These are phyloP conservation scores for Arabidopsis lyrata DNA, from an alignment of 441 rosid species.

Conservation along the genomic window DNA sequence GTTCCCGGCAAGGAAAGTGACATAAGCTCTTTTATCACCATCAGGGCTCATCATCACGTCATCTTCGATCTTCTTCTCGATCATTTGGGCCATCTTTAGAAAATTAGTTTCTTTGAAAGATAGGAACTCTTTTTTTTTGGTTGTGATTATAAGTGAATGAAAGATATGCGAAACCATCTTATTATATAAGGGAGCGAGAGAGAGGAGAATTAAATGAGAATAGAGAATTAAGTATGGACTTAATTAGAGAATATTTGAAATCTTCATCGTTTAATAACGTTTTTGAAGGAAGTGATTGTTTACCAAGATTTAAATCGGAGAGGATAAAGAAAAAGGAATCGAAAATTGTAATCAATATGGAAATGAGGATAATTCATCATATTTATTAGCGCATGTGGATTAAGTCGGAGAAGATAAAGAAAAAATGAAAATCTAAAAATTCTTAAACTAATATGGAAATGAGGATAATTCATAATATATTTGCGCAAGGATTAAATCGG, in stretches of 20 bases:
- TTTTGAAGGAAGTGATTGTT: background rate
- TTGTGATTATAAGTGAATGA: background rate
- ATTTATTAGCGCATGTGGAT: background rate
- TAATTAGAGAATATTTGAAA: background rate
- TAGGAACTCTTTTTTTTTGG: background rate
- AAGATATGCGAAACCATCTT: background rate
- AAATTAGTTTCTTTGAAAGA: background rate
- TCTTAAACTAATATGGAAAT: background rate
- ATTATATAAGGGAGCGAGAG: conserved; percentile 1
- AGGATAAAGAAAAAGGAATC: background rate
- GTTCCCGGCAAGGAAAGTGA: conserved; percentile 77
- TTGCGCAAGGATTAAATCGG: background rate
- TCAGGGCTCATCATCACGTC: background rate
- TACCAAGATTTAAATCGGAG: conserved; percentile 2
- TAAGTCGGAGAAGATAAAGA: background rate
- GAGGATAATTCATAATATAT: background rate
- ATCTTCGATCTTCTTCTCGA: conserved; percentile 8
- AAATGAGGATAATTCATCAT: background rate
- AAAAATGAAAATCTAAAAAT: background rate
- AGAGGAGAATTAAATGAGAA: background rate
- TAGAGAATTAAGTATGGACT: background rate
- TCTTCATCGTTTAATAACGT: background rate
- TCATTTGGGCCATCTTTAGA: conserved; percentile 17
- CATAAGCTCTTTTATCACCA: conserved; percentile 56
- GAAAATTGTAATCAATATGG: background rate